A percentile compares a stretch with the other conserved stretches of the same genome.
Evolutionary conservation across 1,139 yeast species (phyloP).

Genomic region (Suhomyces bolitotheri): DNA sequence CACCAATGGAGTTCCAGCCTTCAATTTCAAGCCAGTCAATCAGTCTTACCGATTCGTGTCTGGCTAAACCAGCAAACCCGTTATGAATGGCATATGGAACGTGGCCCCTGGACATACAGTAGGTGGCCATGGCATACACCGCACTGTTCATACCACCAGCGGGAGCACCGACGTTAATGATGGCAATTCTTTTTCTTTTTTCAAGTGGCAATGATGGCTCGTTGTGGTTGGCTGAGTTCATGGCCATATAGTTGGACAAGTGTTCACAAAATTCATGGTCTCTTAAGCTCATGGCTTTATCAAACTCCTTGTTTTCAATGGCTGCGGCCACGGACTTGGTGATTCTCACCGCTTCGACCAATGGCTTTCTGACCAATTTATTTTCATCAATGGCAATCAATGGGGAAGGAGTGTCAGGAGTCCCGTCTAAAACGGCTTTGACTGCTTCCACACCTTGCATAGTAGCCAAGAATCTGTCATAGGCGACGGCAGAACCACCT

Average conservation of each 20-base stretch:
- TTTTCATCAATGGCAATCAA: constrained; percentile 90
- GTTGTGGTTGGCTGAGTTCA: constrained; percentile 66
- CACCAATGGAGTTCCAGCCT: constrained; percentile 89
- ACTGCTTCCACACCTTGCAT: constrained; percentile 98
- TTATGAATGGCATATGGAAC: constrained; percentile 82
- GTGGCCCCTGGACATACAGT: constrained; percentile 90
- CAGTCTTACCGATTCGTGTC: constrained; percentile 74
- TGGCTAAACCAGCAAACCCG: constrained; percentile 87
- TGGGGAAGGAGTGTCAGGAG: constrained; percentile 93
- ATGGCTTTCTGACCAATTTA: constrained; percentile 77
- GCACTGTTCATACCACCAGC: constrained; percentile 96
- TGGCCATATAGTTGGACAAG: constrained; percentile 67
- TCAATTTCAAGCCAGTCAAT: constrained; percentile 85
- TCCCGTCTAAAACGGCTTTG: constrained; percentile 81
- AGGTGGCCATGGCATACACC: constrained; percentile 85
- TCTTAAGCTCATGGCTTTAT: constrained; percentile 80
- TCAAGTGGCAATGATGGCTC: constrained; percentile 54
- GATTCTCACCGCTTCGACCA: constrained; percentile 84
- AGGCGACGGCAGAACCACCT: constrained; percentile 97
- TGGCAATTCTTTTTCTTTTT: constrained; percentile 68
- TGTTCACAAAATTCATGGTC: constrained; percentile 87
- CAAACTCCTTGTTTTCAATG: constrained; percentile 74
- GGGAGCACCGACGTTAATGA: constrained; percentile 93
- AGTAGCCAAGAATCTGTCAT: constrained; percentile 86
- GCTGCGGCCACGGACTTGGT: constrained; percentile 89